phyloP scores from a whole-genome alignment of 176 grass and related monocot genomes.

The Lolium rigidum region DNA sequence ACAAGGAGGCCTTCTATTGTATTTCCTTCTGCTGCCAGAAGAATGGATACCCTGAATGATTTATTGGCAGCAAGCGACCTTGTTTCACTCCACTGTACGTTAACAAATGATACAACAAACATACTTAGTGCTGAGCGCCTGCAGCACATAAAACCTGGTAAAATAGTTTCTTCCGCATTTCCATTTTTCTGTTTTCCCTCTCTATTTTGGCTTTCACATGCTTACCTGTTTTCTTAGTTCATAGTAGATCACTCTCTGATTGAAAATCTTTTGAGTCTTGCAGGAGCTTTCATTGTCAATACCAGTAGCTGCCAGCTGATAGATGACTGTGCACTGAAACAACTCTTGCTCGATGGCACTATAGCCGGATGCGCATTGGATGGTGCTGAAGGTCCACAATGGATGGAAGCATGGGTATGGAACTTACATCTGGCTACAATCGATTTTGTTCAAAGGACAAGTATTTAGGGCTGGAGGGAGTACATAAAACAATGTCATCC shows the following conservation, averaged over 20 bases:
- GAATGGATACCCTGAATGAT: constrained; percentile 98
- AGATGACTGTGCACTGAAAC: constrained; percentile 94
- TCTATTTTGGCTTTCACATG: background rate
- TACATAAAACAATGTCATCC: background rate
- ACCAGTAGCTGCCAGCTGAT: constrained; percentile 91
- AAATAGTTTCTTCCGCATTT: background rate
- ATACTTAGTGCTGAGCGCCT: constrained; percentile 82
- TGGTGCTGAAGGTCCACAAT: constrained; percentile 93
- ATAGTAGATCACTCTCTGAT: constrained; percentile 17
- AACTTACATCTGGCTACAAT: constrained; percentile 47
- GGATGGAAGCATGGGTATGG: constrained; percentile 99
- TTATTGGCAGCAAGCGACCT: constrained; percentile 91
- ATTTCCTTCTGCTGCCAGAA: constrained; percentile 86
- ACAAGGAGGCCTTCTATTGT: constrained; percentile 69
- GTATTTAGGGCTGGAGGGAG: too few relatives aligned
- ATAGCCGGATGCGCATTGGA: constrained; percentile 95
- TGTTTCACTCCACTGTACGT: constrained; percentile 81
- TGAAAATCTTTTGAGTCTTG: constrained; percentile 30
- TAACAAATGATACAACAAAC: constrained; percentile 85
- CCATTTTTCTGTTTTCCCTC: background rate
- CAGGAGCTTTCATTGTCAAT: constrained; percentile 96
- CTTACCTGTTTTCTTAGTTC: constrained; percentile 15
- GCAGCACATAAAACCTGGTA: constrained; percentile 95
- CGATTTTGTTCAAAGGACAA: constrained; percentile 13
- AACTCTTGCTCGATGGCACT: constrained; percentile 90